Evolutionary conservation across 305 asterid species (phyloP).

Genomic region (Caryopteris hybrid): DNA sequence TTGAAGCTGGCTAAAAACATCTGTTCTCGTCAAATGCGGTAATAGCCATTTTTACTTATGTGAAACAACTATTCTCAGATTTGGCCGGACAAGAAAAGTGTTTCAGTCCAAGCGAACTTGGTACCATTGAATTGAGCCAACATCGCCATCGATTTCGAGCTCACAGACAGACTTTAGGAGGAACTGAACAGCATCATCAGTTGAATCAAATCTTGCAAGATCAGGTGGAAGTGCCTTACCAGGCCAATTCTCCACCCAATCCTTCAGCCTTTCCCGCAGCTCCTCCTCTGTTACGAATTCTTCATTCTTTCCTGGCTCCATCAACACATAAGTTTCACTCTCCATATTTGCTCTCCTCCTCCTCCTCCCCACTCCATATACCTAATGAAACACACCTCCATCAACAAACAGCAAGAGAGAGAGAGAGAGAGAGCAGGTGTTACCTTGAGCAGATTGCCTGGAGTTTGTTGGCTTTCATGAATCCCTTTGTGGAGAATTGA

Average conservation of each 20-base stretch:
- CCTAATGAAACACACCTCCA: constrained; percentile 22
- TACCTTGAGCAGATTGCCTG: constrained; percentile 21
- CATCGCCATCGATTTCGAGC: constrained; percentile 80
- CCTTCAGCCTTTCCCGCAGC: constrained; percentile 43
- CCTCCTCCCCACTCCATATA: constrained; percentile 59
- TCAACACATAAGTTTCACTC: constrained; percentile 62
- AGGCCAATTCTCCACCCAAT: constrained; percentile 79
- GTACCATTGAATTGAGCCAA: constrained; percentile 88
- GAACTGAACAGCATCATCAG: constrained; percentile 65
- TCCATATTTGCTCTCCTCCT: constrained; percentile 65
- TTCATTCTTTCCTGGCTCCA: constrained; percentile 75
- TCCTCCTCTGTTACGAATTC: constrained; percentile 73
- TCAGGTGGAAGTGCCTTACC: constrained; percentile 54
- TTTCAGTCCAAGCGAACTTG: constrained; percentile 64
- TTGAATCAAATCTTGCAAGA: constrained; percentile 57
- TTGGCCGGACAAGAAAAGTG: no score
- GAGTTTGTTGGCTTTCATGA: neutral
- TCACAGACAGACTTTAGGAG: constrained; percentile 73
- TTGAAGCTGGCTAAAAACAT: no score
- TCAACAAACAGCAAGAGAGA: neutral
- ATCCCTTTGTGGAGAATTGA: neutral
- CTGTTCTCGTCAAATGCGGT: no score
- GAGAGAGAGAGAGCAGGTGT: neutral
- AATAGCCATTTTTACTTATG: no score
- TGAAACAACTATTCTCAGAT: no score